Base-by-base conservation (phyloP, 1,284 basidiomycete species). In the Pseudozyma sp. region DNA sequence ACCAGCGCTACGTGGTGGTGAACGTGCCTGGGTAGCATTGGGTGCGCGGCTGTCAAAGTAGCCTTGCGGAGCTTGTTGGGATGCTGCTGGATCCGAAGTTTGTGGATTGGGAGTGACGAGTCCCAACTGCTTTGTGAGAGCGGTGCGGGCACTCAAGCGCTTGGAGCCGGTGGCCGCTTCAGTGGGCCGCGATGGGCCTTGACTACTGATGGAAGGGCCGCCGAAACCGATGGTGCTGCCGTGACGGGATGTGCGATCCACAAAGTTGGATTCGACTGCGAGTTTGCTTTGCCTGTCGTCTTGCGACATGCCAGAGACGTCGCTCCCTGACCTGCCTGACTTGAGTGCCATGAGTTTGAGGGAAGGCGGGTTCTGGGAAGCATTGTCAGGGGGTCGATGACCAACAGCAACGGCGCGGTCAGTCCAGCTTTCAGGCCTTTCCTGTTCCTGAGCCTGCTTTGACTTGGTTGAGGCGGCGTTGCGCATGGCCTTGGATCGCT, bases 341-440 rank as follows among this genome's bases (percentile, higher is more conserved):
- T 80, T 80, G 60, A 82, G 76, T 5, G 72, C 77, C 66, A 80
- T 74, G 49, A 82, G 59, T 57, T 82, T 82, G 21, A 82, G 70
- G 11, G 72, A 74, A 7, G 78, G 80, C 3, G 80, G 80, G 54
- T 82, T 82, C 63, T 82, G 80, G n/a, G 73, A 77, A 14, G 79
- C 80, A 40, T 59, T 67, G 55, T 82, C 80, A 42, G 79, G 80
- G 8, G 80, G 80, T 25, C 80, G 66, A 31, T 75, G 71, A 5
- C 80, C 79, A 19, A 82, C 80, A 21, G 80, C 80, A n/a, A 61
- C 68, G 9, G 80, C 80, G 35, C 78, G 63, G 21, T 76, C 67
- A 5, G 69, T 69, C 80, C 80, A 82, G 58, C 77, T 79, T 9
- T 68, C 75, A 14, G 71, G 70, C 16, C 70, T 40, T 12, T 60